phyloP scores from a whole-genome alignment of 441 rosid species.

The Viola pubescens region DNA sequence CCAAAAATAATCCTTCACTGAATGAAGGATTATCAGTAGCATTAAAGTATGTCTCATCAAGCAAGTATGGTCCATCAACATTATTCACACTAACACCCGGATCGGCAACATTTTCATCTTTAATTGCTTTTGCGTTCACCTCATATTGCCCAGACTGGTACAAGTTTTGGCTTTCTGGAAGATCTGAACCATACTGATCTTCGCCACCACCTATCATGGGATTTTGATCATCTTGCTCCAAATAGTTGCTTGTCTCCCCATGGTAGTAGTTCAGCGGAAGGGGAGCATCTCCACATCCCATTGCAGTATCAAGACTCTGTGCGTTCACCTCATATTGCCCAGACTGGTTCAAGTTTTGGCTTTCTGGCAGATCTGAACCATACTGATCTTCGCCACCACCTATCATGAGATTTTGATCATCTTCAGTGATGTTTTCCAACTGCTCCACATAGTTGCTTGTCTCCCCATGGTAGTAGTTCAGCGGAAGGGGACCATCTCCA shows the following conservation, averaged over 20 bases:
- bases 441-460: slow-evolving; percentile 48
- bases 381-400: slow-evolving; percentile 26
- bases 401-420: slow-evolving; percentile 38
- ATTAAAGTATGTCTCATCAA: slow-evolving; percentile 48
- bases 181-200: slow-evolving; percentile 25
- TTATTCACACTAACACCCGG: slow-evolving; percentile 31
- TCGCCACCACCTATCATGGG: slow-evolving; percentile 30
- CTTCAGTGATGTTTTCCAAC: slow-evolving; percentile 30
- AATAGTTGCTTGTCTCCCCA: slow-evolving; percentile 58
- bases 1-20: slow-evolving; percentile 47
- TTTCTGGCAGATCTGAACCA: slow-evolving; percentile 28
- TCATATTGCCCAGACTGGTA: slow-evolving; percentile 36
- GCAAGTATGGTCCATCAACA: slow-evolving; percentile 29
- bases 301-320: slow-evolving; percentile 33
- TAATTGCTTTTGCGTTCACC: slow-evolving; percentile 26
- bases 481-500: slow-evolving; percentile 32
- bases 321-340: slow-evolving; percentile 39
- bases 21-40: slow-evolving; percentile 33
- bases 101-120: slow-evolving; percentile 36
- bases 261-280: slow-evolving; percentile 31
- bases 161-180: slow-evolving; percentile 31
- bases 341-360: slow-evolving; percentile 32
- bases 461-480: slow-evolving; percentile 46
- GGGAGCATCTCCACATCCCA: slow-evolving; percentile 33
- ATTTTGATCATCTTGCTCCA: slow-evolving; percentile 40